Conservation (phyloP, 2,329 filamentous ascomycete genomes). For the Diaporthe nobilis region DNA sequence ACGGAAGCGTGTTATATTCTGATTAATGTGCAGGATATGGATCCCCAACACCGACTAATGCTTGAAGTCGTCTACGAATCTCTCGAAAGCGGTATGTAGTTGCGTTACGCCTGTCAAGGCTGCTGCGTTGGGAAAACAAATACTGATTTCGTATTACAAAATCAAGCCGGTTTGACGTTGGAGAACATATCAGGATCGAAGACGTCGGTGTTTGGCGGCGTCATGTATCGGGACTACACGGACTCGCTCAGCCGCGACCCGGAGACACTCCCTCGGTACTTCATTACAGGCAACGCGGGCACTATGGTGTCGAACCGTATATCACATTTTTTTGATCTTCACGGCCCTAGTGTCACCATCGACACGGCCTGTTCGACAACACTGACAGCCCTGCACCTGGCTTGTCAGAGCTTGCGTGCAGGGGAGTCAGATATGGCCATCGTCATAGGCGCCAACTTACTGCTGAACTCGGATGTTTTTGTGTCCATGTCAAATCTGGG, state of each 20-base stretch:
- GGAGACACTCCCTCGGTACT: background rate
- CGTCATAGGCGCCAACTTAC: background rate
- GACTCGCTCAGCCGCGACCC: background rate
- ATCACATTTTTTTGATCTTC: background rate
- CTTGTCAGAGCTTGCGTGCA: background rate
- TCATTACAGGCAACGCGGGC: background rate
- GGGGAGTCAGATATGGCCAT: background rate
- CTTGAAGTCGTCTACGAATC: background rate
- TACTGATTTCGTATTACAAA: background rate
- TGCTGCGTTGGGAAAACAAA: no score
- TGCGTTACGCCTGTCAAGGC: background rate
- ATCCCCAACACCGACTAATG: background rate
- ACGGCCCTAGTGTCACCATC: background rate
- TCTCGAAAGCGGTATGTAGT: background rate
- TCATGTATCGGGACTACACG: background rate
- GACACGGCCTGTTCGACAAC: background rate
- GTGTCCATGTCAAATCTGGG: background rate
- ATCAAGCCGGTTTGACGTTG: background rate
- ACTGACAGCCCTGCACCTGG: background rate
- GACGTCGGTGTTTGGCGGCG: background rate
- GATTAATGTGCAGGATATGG: background rate
- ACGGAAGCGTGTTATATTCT: no score
- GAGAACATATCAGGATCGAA: background rate
- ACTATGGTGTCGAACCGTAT: background rate
- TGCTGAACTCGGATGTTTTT: background rate